Evolutionary conservation across 73 alveolate species (phyloP).

Genomic region (Paramecium primaurelia): DNA sequence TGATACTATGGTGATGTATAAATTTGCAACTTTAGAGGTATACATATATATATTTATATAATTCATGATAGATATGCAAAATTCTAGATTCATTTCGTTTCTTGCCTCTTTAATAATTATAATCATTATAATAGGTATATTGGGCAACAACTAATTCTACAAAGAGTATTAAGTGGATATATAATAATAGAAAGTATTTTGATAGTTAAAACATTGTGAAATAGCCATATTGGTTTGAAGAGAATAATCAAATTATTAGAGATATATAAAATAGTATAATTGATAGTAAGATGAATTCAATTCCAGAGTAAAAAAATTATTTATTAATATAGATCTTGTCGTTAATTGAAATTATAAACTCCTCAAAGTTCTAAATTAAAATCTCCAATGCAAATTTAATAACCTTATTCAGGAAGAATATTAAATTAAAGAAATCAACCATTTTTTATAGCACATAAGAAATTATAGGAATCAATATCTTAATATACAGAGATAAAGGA

Average conservation of each 20-base stretch:
- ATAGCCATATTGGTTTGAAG: slow-evolving; percentile 47
- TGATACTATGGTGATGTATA: slow-evolving; percentile 47
- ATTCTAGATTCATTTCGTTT: neutral
- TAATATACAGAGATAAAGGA: neutral
- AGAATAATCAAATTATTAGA: neutral
- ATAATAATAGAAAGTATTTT: slow-evolving; percentile 20
- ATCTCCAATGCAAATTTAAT: neutral
- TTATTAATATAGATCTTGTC: neutral
- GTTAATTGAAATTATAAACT: neutral
- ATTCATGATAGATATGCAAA: neutral
- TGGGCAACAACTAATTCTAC: slow-evolving; percentile 12
- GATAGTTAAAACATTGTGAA: slow-evolving; percentile 40
- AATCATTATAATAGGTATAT: slow-evolving; percentile 25
- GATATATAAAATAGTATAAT: neutral
- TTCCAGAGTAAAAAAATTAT: slow-evolving; percentile 2
- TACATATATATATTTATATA: neutral
- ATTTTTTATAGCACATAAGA: slow-evolving; percentile 5
- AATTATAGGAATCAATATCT: neutral
- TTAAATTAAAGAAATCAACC: neutral
- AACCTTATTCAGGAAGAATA: slow-evolving; percentile 10
- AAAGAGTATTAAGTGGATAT: slow-evolving; percentile 13
- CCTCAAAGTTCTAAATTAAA: neutral
- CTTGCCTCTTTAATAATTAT: neutral
- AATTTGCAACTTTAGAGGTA: slow-evolving; percentile 37
- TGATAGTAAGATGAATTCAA: slow-evolving; percentile 3